Evolutionary conservation across 176 grass and related monocot species (phyloP).

Genomic region (Oryza officinalis): DNA sequence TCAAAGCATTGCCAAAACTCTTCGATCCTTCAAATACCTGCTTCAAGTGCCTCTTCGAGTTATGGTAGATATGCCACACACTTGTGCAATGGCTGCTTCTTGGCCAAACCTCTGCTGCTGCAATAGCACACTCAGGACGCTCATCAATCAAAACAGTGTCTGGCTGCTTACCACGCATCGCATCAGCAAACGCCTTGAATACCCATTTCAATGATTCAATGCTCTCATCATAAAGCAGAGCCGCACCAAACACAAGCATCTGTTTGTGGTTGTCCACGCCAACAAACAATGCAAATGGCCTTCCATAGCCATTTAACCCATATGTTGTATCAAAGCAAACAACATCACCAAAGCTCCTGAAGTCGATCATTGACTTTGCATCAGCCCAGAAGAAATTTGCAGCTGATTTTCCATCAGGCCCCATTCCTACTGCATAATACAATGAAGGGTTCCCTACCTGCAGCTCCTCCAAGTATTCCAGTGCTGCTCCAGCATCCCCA

Average conservation of each 20-base stretch:
- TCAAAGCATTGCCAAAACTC: slow-evolving; percentile 78
- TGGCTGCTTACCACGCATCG: slow-evolving; percentile 67
- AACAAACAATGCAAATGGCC: slow-evolving; percentile 73
- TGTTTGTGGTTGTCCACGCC: slow-evolving; percentile 73
- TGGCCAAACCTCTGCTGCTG: slow-evolving; percentile 68
- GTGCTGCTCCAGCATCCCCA: slow-evolving; percentile 61
- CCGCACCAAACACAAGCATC: slow-evolving; percentile 71
- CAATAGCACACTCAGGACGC: slow-evolving; percentile 49
- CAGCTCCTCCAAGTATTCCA: slow-evolving; percentile 73
- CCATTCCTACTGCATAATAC: slow-evolving; percentile 62
- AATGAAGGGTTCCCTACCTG: slow-evolving; percentile 68
- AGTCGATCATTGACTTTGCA: slow-evolving; percentile 77
- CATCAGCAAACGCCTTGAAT: slow-evolving; percentile 70
- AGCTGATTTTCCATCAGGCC: slow-evolving; percentile 50
- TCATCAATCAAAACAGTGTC: slow-evolving; percentile 61
- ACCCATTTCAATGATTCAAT: slow-evolving; percentile 65
- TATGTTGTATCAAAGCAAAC: slow-evolving; percentile 89
- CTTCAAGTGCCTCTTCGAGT: slow-evolving; percentile 67
- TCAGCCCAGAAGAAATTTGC: slow-evolving; percentile 92
- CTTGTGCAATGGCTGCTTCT: slow-evolving; percentile 47
- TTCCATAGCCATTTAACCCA: slow-evolving; percentile 61
- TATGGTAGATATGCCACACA: slow-evolving; percentile 83
- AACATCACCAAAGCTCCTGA: slow-evolving; percentile 77
- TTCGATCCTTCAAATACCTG: slow-evolving; percentile 68
- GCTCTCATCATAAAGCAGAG: slow-evolving; percentile 73